These are phyloP conservation scores for Hawksworthiomyces lignivorus DNA, from an alignment of 2,329 filamentous ascomycete species.

Conservation along the genomic window DNA sequence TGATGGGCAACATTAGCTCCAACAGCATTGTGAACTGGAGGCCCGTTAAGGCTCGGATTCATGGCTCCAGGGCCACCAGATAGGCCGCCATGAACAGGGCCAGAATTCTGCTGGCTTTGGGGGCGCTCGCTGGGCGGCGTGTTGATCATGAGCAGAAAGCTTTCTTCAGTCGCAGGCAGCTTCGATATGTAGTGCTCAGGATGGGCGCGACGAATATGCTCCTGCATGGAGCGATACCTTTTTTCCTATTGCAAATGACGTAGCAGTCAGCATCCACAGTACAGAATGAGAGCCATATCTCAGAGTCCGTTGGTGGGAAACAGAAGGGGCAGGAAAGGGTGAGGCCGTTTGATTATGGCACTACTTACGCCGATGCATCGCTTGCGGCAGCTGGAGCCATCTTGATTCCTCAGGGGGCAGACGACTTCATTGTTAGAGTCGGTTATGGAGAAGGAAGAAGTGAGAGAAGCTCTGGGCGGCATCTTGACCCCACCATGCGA, in stretches of 20 bases:
- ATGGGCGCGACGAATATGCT: conserved; percentile 95
- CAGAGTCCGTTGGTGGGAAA: too few relatives aligned
- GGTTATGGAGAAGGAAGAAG: conserved; percentile 84
- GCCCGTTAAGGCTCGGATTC: conserved; percentile 1
- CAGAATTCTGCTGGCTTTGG: conserved; percentile 26
- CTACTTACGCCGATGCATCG: conserved; percentile 97
- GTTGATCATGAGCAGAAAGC: conserved; percentile 93
- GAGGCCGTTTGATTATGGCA: too few relatives aligned
- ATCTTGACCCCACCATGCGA: conserved; percentile 61
- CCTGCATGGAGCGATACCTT: conserved; percentile 91
- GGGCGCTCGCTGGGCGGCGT: conserved; percentile 56
- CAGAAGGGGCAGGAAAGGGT: conserved; percentile 26
- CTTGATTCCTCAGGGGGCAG: conserved; percentile 90
- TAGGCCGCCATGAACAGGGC: conserved; percentile 17
- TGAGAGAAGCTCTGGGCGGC: conserved; percentile 82
- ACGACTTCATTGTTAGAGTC: conserved; percentile 94
- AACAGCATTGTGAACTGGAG: conserved; percentile 2
- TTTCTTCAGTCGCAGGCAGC: conserved; percentile 95
- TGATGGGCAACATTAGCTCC: conserved; percentile 15
- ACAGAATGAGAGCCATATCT: too few relatives aligned
- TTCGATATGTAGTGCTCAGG: conserved; percentile 97
- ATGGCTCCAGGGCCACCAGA: conserved; percentile 1
- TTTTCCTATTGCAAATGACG: conserved; percentile 23
- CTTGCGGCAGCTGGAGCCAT: conserved; percentile 95
- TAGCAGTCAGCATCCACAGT: too few relatives aligned